phyloP scores from a whole-genome alignment of 2,329 filamentous ascomycete genomes.

The Scolecobasidium constrictum region DNA sequence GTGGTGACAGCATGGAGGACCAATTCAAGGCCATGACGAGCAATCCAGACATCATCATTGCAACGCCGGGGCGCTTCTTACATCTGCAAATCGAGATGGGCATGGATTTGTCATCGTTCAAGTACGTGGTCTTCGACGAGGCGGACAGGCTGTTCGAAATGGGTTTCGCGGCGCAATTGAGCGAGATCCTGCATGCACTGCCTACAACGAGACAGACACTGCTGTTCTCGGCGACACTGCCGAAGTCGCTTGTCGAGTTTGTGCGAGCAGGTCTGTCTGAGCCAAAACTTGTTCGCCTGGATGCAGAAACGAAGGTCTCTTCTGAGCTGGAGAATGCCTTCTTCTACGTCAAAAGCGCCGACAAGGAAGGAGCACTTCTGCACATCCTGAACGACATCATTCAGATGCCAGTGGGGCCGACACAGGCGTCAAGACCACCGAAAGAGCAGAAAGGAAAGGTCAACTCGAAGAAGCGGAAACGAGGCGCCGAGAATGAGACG shows the following conservation, averaged over 20 bases:
- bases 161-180: constrained; percentile 89
- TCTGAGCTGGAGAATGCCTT: constrained; percentile 93
- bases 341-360: constrained; percentile 81
- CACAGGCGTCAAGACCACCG: constrained; percentile 36
- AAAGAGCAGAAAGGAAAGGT: constrained; percentile 28
- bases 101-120: constrained; percentile 78
- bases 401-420: constrained; percentile 65
- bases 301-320: constrained; percentile 91
- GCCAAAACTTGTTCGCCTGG: constrained; percentile 77
- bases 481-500: constrained; percentile 33
- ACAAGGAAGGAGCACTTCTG: constrained; percentile 87
- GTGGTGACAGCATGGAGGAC: constrained; percentile 90
- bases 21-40: constrained; percentile 87
- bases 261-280: constrained; percentile 88
- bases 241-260: constrained; percentile 91
- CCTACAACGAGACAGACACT: constrained; percentile 79
- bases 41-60: constrained; percentile 96
- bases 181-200: constrained; percentile 83
- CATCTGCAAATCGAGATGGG: constrained; percentile 97
- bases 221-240: constrained; percentile 89
- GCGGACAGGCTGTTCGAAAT: constrained; percentile 96
- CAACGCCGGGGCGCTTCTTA: constrained; percentile 89
- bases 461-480: constrained; percentile 60
- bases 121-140: constrained; percentile 95
- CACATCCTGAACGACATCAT: constrained; percentile 88